Base-by-base conservation (phyloP, 169 alveolate species). In the Plasmodium vinckei region DNA sequence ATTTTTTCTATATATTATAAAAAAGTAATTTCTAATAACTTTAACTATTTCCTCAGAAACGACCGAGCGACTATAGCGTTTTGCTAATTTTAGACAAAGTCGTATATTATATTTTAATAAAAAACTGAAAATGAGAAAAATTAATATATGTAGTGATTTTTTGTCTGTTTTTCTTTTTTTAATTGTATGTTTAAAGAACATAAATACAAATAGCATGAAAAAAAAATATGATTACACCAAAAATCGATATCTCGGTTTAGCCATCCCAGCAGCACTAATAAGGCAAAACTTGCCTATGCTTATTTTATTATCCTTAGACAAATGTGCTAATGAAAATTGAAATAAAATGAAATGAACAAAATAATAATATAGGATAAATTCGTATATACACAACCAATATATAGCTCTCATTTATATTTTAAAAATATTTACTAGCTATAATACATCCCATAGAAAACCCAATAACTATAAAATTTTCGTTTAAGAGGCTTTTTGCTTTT, bases 401-500 rank as follows among this genome's bases (percentile, higher is more conserved):
- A 33, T 33, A 33, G 42, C 5, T 33, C 42, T 7, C 42, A 3
- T 33, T 33, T 33, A 33, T 33, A 5, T 33, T 33, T 33, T 33
- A 33, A 33, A 33, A 4, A 33, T 33, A 61, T 47, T 67, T 82
- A 82, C 90, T 42, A 42, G 90, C 90, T 33, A 82, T 82, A 51
- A 82, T 82, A 19, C 90, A 68, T 25, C 90, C 90, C 90, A 82
- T 82, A 60, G 90, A 82, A 82, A 82, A 82, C 6, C 64, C 90
- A 60, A 82, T 53, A n/a, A 82, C 44, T 39, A 53, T 25, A 61
- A 82, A 82, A 10, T 54, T 82, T 42, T 69, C 65, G 69, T 82
- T 57, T 47, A 82, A 56, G 54, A 82, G 53, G 57, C 69, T 33
- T 82, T 82, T 82, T 47, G 15, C 46, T 72, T 70, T 68, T 68